phyloP scores from a whole-genome alignment of 192 early-diverging fungal species.

The Entomortierella lignicola region DNA sequence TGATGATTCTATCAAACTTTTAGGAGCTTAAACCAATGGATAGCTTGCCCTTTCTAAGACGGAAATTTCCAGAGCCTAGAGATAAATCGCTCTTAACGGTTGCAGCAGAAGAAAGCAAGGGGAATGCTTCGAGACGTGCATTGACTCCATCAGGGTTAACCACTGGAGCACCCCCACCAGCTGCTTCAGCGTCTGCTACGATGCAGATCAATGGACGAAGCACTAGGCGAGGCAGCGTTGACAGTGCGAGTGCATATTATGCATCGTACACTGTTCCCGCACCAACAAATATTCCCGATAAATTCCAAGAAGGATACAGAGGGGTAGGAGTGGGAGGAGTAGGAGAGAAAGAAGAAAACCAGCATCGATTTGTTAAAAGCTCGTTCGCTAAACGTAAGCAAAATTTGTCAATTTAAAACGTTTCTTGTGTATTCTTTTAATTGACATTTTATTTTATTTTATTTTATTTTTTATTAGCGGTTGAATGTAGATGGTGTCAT shows the following conservation, averaged over 20 bases:
- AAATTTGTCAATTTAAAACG: no score
- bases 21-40: constrained; percentile 53
- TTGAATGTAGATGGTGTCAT: constrained; percentile 64
- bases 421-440: constrained; percentile 7
- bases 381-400: constrained; percentile 67
- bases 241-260: constrained; percentile 25
- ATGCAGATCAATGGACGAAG: constrained; percentile 7
- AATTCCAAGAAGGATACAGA: constrained; percentile 29
- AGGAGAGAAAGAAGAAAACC: constrained; percentile 28
- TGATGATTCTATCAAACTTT: neutral
- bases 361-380: constrained; percentile 67
- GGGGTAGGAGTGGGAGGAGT: no score
- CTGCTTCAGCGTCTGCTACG: constrained; percentile 8
- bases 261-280: constrained; percentile 27
- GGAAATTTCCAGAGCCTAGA: constrained; percentile 38
- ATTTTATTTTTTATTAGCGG: constrained; percentile 35
- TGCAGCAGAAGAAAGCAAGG: constrained; percentile 4
- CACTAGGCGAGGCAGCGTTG: constrained; percentile 24
- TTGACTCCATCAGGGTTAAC: constrained; percentile 35
- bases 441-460: neutral
- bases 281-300: constrained; percentile 12
- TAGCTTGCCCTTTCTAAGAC: constrained; percentile 43
- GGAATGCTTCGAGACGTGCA: constrained; percentile 10
- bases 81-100: constrained; percentile 9
- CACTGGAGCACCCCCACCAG: constrained; percentile 32